Conservation (phyloP, 768 basidiomycete species). For the Vararia minispora region DNA sequence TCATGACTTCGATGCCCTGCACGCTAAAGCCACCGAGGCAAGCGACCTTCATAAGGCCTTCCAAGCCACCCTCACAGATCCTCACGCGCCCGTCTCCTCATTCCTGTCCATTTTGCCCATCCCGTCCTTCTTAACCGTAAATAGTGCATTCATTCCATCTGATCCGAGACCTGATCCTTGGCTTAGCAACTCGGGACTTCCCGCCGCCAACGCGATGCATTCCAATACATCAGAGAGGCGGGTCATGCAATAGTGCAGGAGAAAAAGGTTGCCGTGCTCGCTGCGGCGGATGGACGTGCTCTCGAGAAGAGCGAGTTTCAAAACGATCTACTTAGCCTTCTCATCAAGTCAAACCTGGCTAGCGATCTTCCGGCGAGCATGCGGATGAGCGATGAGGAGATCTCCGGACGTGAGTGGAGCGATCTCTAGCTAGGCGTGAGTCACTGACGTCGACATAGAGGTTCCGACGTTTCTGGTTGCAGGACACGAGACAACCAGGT, state of each 20-base stretch:
- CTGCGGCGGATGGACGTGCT: not conserved
- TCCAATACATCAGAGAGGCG: slow-evolving; percentile 15
- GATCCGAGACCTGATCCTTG: not conserved
- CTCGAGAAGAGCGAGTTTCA: slow-evolving; percentile 14
- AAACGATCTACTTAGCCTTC: slow-evolving; percentile 19
- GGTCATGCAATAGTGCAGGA: slow-evolving; percentile 26
- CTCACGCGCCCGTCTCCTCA: slow-evolving; percentile 14
- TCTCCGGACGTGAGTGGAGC: slow-evolving; percentile 16
- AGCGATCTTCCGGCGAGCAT: slow-evolving; percentile 16
- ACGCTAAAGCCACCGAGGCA: slow-evolving; percentile 9
- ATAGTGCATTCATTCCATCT: slow-evolving; percentile 3
- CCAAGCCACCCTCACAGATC: slow-evolving; percentile 15
- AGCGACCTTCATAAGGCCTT: slow-evolving; percentile 26
- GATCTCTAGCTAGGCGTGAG: not conserved
- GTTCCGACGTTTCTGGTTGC: slow-evolving; percentile 22
- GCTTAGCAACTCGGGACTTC: slow-evolving; percentile 1
- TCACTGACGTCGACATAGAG: slow-evolving; percentile 13
- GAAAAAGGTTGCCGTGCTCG: slow-evolving; percentile 31
- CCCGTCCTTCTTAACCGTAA: slow-evolving; percentile 30
- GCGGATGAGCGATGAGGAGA: slow-evolving; percentile 21
- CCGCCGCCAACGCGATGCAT: not conserved
- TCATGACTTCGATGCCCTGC: slow-evolving; percentile 25
- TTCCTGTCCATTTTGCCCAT: slow-evolving; percentile 23
- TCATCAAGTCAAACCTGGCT: slow-evolving; percentile 22
- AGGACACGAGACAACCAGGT: slow-evolving; percentile 25